Percentiles rank a stretch among this genome's conserved stretches.
Evolutionary conservation across 2,329 filamentous ascomycete species (phyloP).

Genomic region (Harringtonia aguacate): DNA sequence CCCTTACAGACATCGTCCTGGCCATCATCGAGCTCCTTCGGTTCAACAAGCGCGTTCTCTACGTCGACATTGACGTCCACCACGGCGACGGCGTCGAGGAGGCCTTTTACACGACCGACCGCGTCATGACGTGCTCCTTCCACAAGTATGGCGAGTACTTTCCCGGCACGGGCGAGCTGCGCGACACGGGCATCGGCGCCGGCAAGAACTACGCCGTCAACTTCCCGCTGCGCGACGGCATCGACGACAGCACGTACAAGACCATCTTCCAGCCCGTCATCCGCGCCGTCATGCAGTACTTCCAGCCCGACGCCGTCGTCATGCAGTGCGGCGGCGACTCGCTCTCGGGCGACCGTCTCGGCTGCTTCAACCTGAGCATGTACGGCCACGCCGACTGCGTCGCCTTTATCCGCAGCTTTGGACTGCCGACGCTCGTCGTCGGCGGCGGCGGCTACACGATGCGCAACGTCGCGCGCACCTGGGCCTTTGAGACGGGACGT

Average conservation of each 20-base stretch:
- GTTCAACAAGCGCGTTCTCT: conserved; percentile 88
- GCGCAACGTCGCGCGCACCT: conserved; percentile 90
- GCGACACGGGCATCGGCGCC: conserved; percentile 76
- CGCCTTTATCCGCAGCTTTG: conserved; percentile 77
- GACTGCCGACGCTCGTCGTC: conserved; percentile 78
- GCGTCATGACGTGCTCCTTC: conserved; percentile 88
- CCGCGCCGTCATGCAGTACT: conserved; percentile 74
- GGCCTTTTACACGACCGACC: conserved; percentile 74
- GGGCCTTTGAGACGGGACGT: conserved; percentile 92
- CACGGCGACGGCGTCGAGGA: conserved; percentile 80
- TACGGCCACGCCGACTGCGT: conserved; percentile 91
- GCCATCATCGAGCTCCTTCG: conserved; percentile 87
- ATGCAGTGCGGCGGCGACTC: conserved; percentile 94
- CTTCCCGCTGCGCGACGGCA: conserved; percentile 83
- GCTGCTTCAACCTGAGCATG: conserved; percentile 97
- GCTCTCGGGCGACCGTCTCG: conserved; percentile 84
- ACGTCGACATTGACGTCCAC: conserved; percentile 87
- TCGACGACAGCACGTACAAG: conserved; percentile 82
- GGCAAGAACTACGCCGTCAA: conserved; percentile 88
- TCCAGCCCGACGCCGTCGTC: conserved; percentile 83
- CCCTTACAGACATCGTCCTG: conserved; percentile 65
- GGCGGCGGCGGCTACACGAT: conserved; percentile 96
- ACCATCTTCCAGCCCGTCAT: conserved; percentile 89
- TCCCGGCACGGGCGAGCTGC: conserved; percentile 78
- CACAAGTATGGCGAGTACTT: conserved; percentile 97